Percentiles rank a stretch among this genome's conserved stretches.
Conservation (phyloP, 116 monocot genomes). For the Phalaenopsis hybrid region DNA sequence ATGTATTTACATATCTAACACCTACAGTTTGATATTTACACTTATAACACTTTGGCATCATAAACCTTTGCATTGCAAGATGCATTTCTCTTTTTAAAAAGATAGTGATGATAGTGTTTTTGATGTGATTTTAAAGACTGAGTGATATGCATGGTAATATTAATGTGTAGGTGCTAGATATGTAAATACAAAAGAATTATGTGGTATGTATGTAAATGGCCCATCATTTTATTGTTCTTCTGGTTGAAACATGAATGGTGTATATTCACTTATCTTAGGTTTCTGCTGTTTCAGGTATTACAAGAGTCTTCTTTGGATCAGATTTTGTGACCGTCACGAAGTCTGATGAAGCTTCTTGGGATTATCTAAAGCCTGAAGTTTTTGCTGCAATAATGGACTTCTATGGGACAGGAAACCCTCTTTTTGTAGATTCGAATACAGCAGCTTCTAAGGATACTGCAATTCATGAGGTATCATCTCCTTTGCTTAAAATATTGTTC, state of each 20-base stretch:
- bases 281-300: constrained; percentile 42
- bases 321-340: constrained; percentile 91
- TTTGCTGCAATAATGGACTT: constrained; percentile 98
- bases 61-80: no score
- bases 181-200: no score
- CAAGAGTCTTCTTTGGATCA: constrained; percentile 88
- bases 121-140: no score
- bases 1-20: no score
- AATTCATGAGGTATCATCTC: constrained; percentile 70
- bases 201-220: no score
- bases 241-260: background rate
- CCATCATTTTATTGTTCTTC: background rate
- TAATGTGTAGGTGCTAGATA: no score
- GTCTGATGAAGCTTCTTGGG: constrained; percentile 88
- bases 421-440: constrained; percentile 66
- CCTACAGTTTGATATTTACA: no score
- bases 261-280: background rate
- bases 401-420: constrained; percentile 70
- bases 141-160: no score
- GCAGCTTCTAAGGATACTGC: constrained; percentile 79
- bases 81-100: no score
- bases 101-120: no score
- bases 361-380: constrained; percentile 86
- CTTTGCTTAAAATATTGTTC: background rate
- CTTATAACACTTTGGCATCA: no score